A percentile compares a stretch with the other conserved stretches of the same genome.
Evolutionary conservation across 139 green algal species (phyloP).

Genomic region (Chlamydomonas asymmetrica): DNA sequence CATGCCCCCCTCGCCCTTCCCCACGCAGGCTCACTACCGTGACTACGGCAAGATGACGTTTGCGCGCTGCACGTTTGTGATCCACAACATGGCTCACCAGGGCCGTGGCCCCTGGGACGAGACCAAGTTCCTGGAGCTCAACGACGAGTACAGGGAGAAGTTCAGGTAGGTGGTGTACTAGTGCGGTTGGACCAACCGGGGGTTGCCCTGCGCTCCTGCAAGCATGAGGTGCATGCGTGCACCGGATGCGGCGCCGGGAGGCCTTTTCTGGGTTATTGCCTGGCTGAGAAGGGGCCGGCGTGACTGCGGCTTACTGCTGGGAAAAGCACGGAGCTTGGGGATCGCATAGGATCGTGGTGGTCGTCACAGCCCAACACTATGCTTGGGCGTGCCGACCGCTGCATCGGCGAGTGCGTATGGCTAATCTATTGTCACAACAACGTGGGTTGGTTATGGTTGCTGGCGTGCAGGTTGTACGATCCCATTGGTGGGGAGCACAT

Average conservation of each 20-base stretch:
- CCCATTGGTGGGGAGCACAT: slow-evolving; percentile 96
- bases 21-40: slow-evolving; percentile 93
- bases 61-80: slow-evolving; percentile 80
- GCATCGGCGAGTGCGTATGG: too few relatives aligned
- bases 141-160: slow-evolving; percentile 69
- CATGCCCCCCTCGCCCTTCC: background rate
- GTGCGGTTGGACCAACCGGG: background rate
- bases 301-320: too few relatives aligned
- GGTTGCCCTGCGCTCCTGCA: background rate
- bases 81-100: slow-evolving; percentile 96
- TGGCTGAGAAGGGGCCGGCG: too few relatives aligned
- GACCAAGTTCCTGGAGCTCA: slow-evolving; percentile 77
- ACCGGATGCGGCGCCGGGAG: too few relatives aligned
- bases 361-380: too few relatives aligned
- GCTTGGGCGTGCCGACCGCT: too few relatives aligned
- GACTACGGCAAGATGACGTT: slow-evolving; percentile 92
- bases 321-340: too few relatives aligned
- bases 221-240: background rate
- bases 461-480: slow-evolving; percentile 67
- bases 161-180: slow-evolving; percentile 41
- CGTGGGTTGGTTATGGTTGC: too few relatives aligned
- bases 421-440: too few relatives aligned
- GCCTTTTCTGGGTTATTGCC: too few relatives aligned
- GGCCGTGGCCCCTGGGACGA: slow-evolving; percentile 89
- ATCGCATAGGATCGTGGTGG: too few relatives aligned